Evolutionary conservation across 1,284 basidiomycete genomes (phyloP).

Genomic region (Malassezia brasiliensis): DNA sequence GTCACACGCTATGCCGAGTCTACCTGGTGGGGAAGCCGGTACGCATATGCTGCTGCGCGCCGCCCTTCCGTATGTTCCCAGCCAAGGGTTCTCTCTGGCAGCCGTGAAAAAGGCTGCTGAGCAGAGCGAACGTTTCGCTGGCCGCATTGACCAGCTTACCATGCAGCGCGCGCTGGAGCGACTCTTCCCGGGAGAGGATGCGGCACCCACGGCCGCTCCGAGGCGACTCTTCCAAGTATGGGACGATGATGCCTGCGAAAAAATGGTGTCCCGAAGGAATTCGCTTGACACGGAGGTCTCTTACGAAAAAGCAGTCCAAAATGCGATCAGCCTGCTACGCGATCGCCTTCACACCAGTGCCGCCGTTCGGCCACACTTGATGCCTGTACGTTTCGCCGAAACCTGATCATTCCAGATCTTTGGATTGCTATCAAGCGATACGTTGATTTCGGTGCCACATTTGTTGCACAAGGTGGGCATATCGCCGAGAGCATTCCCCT

Average conservation of each 20-base stretch:
- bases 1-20: background rate
- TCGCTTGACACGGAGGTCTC: background rate
- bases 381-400: slow-evolving; percentile 3
- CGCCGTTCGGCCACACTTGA: slow-evolving; percentile 3
- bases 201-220: slow-evolving; percentile 9
- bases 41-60: slow-evolving; percentile 1
- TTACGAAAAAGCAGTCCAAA: background rate
- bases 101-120: slow-evolving; percentile 1
- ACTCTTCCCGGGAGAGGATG: slow-evolving; percentile 13
- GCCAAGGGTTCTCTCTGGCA: slow-evolving; percentile 5
- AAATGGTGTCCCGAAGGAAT: background rate
- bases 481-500: background rate
- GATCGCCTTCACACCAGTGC: slow-evolving; percentile 5
- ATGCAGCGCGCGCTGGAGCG: slow-evolving; percentile 7
- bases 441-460: background rate
- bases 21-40: slow-evolving; percentile 1
- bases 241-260: slow-evolving; percentile 1
- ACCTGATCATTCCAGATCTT: background rate
- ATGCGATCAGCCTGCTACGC: background rate
- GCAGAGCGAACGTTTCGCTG: too few species aligned
- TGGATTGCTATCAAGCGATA: background rate
- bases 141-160: background rate
- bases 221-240: slow-evolving; percentile 14
- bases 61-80: slow-evolving; percentile 2
- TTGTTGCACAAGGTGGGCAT: too few species aligned